Evolutionary conservation across 2,329 filamentous ascomycete species (phyloP).

Genomic region (Chaetomiaceae sp.): DNA sequence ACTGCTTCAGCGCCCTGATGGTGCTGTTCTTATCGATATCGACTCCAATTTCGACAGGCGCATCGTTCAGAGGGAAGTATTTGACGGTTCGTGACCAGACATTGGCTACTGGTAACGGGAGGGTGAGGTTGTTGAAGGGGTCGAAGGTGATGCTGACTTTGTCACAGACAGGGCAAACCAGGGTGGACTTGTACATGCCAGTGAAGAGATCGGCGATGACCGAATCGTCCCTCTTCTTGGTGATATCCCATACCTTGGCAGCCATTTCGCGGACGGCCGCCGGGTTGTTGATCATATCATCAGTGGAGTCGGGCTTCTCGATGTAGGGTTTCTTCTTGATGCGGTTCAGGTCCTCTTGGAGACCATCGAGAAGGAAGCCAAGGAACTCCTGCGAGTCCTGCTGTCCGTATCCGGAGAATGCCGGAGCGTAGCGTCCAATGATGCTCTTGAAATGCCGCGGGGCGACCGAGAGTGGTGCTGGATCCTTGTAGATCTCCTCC

Average conservation of each 20-base stretch:
- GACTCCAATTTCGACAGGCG: slow-evolving; percentile 64
- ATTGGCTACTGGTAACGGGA: slow-evolving; percentile 83
- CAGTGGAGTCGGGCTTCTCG: slow-evolving; percentile 94
- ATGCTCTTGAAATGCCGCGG: slow-evolving; percentile 77
- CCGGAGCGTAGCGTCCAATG: slow-evolving; percentile 72
- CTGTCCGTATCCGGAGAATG: slow-evolving; percentile 91
- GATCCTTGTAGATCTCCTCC: slow-evolving; percentile 69
- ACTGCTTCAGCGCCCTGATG: slow-evolving; percentile 63
- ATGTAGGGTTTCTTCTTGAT: slow-evolving; percentile 95
- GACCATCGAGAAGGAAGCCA: slow-evolving; percentile 85
- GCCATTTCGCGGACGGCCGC: slow-evolving; percentile 78
- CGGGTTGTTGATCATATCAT: slow-evolving; percentile 84
- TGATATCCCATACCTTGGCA: slow-evolving; percentile 83
- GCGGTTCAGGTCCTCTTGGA: slow-evolving; percentile 92
- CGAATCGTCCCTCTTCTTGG: slow-evolving; percentile 86
- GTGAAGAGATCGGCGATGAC: slow-evolving; percentile 94
- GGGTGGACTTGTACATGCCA: slow-evolving; percentile 96
- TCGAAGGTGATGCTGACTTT: slow-evolving; percentile 99
- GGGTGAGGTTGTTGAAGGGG: slow-evolving; percentile 88
- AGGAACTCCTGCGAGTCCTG: slow-evolving; percentile 98
- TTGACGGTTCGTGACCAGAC: slow-evolving; percentile 69
- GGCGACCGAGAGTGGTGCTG: slow-evolving; percentile 59
- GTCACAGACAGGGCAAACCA: slow-evolving; percentile 82
- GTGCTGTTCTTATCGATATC: slow-evolving; percentile 74
- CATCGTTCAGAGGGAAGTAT: slow-evolving; percentile 69